Conservation (phyloP, 441 rosid genomes). For the Biscutella laevigata region DNA sequence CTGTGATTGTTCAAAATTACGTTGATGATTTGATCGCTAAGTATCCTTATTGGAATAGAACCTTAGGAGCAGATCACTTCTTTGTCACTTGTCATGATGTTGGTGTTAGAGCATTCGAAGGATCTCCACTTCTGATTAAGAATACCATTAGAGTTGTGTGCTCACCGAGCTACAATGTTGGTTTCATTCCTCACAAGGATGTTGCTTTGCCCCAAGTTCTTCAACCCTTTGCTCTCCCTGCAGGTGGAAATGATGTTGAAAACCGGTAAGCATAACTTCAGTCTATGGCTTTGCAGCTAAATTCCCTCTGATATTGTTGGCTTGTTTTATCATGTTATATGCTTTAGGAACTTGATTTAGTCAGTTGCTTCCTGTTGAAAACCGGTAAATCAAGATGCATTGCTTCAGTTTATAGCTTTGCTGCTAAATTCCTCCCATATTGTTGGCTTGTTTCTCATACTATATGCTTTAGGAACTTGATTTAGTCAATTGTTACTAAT, state of each 20-base stretch:
- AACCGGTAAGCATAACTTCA: too few relatives aligned
- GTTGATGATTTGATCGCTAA: slow-evolving; percentile 57
- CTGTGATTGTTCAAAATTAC: slow-evolving; percentile 66
- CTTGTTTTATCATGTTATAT: neutral
- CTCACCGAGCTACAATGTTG: slow-evolving; percentile 90
- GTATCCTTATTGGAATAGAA: slow-evolving; percentile 91
- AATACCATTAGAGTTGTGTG: slow-evolving; percentile 88
- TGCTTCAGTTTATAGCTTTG: slow-evolving; percentile 4
- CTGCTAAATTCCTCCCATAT: neutral
- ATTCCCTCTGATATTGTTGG: neutral
- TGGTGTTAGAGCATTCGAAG: slow-evolving; percentile 91
- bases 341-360: neutral
- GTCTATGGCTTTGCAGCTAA: too few relatives aligned
- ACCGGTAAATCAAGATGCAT: too few relatives aligned
- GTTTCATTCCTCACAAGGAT: slow-evolving; percentile 93
- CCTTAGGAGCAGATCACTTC: slow-evolving; percentile 94
- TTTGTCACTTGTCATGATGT: slow-evolving; percentile 96
- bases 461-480: neutral
- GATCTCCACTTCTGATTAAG: slow-evolving; percentile 64
- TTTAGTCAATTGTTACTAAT: slow-evolving; percentile 6
- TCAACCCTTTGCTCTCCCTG: slow-evolving; percentile 91
- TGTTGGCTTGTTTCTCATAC: neutral
- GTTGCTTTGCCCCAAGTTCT: slow-evolving; percentile 89
- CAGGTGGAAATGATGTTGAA: slow-evolving; percentile 85
- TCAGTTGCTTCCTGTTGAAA: too few relatives aligned